These are phyloP conservation scores for Mentha longifolia DNA, from an alignment of 257 asterid genomes.

Conservation along the genomic window DNA sequence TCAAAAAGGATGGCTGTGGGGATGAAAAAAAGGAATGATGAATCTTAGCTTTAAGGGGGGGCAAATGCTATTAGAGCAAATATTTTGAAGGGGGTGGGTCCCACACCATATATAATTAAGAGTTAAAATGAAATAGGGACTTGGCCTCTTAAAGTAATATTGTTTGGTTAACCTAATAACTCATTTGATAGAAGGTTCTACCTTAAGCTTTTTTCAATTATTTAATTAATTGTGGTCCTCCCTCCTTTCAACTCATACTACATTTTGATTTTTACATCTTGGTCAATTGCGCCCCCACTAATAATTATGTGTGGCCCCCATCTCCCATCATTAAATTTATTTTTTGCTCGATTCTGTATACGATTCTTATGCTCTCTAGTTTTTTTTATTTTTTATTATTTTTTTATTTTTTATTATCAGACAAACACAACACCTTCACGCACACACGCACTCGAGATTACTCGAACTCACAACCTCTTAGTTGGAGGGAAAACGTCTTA, in stretches of 20 bases:
- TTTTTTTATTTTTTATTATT: too few relatives aligned
- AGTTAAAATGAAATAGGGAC: conserved; percentile 32
- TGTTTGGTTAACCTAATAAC: conserved; percentile 39
- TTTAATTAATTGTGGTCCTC: conserved; percentile 27
- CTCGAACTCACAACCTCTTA: too few relatives aligned
- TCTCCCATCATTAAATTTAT: too few relatives aligned
- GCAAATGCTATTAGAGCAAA: conserved; percentile 47
- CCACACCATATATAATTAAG: conserved; percentile 37
- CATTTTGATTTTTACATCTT: background rate
- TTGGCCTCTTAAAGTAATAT: conserved; percentile 35
- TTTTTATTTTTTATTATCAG: too few relatives aligned
- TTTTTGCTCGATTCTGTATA: too few relatives aligned
- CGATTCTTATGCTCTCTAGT: too few relatives aligned
- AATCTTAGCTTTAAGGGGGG: conserved; percentile 77
- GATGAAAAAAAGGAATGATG: conserved; percentile 47
- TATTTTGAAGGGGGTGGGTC: conserved; percentile 33
- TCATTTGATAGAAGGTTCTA: conserved; percentile 41
- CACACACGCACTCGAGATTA: too few relatives aligned
- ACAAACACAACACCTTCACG: too few relatives aligned
- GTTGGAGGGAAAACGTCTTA: too few relatives aligned
- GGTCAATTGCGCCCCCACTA: conserved; percentile 18
- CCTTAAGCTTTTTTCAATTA: conserved; percentile 30
- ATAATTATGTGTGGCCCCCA: too few relatives aligned
- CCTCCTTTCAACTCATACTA: conserved; percentile 26
- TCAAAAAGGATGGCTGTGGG: conserved; percentile 45